Conservation (phyloP, 768 basidiomycete genomes). For the Trametes coccinea region DNA sequence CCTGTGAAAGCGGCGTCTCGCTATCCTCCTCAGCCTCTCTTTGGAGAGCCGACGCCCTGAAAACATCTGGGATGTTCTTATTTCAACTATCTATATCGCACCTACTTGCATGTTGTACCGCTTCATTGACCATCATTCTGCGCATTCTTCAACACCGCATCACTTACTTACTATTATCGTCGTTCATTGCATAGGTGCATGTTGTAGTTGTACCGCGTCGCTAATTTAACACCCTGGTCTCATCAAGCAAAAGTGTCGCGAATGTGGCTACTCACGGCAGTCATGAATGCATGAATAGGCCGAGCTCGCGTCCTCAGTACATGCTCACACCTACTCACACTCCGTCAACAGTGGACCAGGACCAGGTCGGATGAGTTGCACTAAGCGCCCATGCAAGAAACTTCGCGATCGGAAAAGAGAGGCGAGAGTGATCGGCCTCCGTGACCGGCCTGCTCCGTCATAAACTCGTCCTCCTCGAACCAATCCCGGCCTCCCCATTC, state of each 20-base stretch:
- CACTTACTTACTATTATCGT: no score
- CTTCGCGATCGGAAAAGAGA: slow-evolving; percentile 7
- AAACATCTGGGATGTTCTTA: not conserved
- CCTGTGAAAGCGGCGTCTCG: slow-evolving; percentile 15
- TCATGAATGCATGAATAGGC: no score
- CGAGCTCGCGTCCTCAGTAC: no score
- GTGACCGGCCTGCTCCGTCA: slow-evolving; percentile 15
- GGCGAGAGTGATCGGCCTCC: slow-evolving; percentile 3
- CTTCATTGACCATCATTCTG: not conserved
- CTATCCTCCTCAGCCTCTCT: slow-evolving; percentile 17
- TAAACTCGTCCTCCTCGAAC: not conserved
- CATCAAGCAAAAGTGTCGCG: not conserved
- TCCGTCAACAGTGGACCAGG: no score
- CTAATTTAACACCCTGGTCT: not conserved
- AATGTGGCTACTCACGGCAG: no score
- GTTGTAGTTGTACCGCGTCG: slow-evolving; percentile 7
- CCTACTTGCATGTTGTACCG: slow-evolving; percentile 9
- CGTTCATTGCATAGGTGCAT: not conserved
- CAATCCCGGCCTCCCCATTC: slow-evolving; percentile 3
- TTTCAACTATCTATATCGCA: not conserved
- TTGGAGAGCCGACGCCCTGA: slow-evolving; percentile 7
- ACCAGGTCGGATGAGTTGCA: not conserved
- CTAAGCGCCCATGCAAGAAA: not conserved
- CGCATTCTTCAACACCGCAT: no score
- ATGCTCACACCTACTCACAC: not conserved